Base-by-base conservation (phyloP, 2,329 filamentous ascomycete species). In the Pseudogymnoascus sp. region DNA sequence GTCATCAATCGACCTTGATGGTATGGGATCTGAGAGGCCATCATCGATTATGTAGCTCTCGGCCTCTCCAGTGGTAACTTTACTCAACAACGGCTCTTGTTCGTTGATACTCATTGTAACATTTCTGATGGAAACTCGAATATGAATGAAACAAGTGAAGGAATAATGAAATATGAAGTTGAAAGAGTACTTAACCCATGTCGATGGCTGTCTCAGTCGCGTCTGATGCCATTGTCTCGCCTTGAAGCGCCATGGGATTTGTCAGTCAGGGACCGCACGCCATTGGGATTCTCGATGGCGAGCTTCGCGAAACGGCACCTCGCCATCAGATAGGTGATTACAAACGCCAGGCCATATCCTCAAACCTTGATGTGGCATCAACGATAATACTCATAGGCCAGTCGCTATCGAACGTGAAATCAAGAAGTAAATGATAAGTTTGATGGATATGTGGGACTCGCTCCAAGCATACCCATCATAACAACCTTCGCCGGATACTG, bases 71-170 rank as follows among this genome's bases (percentile, higher is more conserved):
- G 50, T 33, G 26, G n/a, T 33, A 56, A 56, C 26, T 56, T 56
- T 56, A 26, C 50, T 56, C 50, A 56, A 56, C 50, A 56, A 19
- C 50, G 50, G 50, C 16, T 56, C 50, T 33, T 56, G 50, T 33
- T 56, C 50, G 31, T 33, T 16, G 50, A 19, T n/a, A 56, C n/a
- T 4, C 50, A 56, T 56, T 26, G 26, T 56, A 31, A 56, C 50
- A 56, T 56, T 33, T 4, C 50, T 33, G n/a, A 13, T 19, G 14
- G n/a, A 13, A 14, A 33, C 50, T 10, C 29, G 31, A 13, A 56
- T 56, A 56, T 33, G 26, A 56, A 33, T 7, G n/a, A 56, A 56
- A 5, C n/a, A 56, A 56, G 16, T 56, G 10, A 13, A 56, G 11
- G 6, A 14, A 33, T 33, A 19, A 19, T 33, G 6, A 56, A 56